Base-by-base conservation (phyloP, 2,329 filamentous ascomycete species). In the Fusarium drepaniforme region DNA sequence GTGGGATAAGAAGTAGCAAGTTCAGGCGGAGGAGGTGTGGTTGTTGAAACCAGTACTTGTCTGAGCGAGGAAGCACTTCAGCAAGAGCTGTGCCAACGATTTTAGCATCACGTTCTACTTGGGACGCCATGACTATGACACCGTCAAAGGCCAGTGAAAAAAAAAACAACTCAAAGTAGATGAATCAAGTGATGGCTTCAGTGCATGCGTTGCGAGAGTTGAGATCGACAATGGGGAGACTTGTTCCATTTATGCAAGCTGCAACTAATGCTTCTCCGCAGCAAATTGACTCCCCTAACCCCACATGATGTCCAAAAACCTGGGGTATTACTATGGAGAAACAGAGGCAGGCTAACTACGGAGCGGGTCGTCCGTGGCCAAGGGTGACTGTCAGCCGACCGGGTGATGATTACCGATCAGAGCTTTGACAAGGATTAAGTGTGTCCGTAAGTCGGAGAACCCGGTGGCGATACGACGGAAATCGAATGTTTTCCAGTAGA, bases 21-120 rank as follows among this genome's bases (percentile, higher is more conserved):
- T 88, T 88, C 18, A 88, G 79, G 21, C 80, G 74, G 13, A 87
- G 75, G 0, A 88, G 80, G 74, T 88, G 85, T 3, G 84, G 79
- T 33, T 82, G 77, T 38, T 83, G 81, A 59, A 83, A 87, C 86
- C 86, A 88, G 56, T 80, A 81, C 42, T 81, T 83, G 42, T 81
- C 78, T 30, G 82, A 81, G 40, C 82, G 74, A 11, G 86, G 86
- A 23, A 88, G 77, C 18, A 81, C 80, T 72, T 77, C 71, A 3
- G 79, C 79, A 53, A 82, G 67, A 46, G 77, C 75, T 25, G 64
- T 72, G 49, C 81, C 81, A 25, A 81, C 80, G 51, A 81, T 79
- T 57, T 80, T 70, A 46, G 72, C 73, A 58, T 75, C 73, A 37
- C 62, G 61, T 15, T 70, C 64, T 23, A 74, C 64, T 44, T 75